Conservation (phyloP, 2,329 filamentous ascomycete species). For the Penicillium decumbens region DNA sequence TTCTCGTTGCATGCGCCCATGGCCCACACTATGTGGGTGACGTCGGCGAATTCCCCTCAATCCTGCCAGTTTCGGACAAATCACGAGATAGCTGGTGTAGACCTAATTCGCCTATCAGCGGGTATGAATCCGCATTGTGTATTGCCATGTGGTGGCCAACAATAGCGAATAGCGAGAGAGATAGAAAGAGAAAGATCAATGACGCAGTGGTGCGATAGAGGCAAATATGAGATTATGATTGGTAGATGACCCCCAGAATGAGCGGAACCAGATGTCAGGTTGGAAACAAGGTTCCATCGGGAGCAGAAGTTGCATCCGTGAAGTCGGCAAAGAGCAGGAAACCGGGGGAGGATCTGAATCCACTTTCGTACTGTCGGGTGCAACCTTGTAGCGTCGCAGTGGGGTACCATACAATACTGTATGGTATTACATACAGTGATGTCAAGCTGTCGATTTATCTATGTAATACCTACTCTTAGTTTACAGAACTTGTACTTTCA, state of each 20-base stretch:
- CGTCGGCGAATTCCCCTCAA: neutral
- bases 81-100: neutral
- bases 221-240: conserved; percentile 6
- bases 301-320: conserved; percentile 27
- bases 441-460: neutral
- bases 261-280: neutral
- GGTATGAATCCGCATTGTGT: neutral
- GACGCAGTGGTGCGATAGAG: conserved; percentile 1
- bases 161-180: neutral
- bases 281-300: conserved; percentile 19
- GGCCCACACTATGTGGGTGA: neutral
- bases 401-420: conserved; percentile 8
- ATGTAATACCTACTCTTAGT: neutral
- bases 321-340: conserved; percentile 16
- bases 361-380: conserved; percentile 6
- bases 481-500: neutral
- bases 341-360: conserved; percentile 9
- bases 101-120: conserved; percentile 9
- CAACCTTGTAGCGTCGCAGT: conserved; percentile 25
- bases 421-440: neutral
- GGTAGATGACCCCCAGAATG: conserved; percentile 2
- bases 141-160: conserved; percentile 15
- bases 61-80: neutral
- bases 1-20: conserved; percentile 14
- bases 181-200: neutral